These are phyloP conservation scores for Jamesozyma hellenica DNA, from an alignment of 805 yeast species.

Conservation along the genomic window DNA sequence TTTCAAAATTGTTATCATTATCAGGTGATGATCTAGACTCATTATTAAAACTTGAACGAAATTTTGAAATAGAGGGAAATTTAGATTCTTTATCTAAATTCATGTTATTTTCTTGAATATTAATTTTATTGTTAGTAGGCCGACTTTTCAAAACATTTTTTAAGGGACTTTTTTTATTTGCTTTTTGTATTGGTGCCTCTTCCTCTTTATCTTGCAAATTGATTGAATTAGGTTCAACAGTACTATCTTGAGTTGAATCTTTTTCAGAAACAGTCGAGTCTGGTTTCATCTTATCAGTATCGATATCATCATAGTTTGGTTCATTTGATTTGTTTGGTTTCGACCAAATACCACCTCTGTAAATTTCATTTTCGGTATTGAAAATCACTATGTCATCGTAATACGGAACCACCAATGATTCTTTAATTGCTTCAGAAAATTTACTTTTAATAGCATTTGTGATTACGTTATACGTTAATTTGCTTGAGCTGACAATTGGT, in stretches of 20 bases:
- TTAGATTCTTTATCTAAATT: neutral
- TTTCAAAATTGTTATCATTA: neutral
- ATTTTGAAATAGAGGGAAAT: too few species aligned
- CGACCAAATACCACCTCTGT: conserved; percentile 91
- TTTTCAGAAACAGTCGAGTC: too few species aligned
- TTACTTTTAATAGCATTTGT: conserved; percentile 72
- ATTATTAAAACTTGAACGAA: neutral
- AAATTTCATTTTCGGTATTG: conserved; percentile 55
- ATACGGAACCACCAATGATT: conserved; percentile 71
- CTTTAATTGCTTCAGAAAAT: conserved; percentile 68
- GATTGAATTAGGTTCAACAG: neutral
- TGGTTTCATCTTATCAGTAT: neutral
- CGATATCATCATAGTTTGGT: neutral
- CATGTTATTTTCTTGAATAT: neutral
- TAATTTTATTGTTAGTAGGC: neutral
- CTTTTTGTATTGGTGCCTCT: neutral
- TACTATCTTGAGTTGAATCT: neutral
- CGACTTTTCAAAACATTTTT: neutral
- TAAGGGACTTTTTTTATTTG: neutral
- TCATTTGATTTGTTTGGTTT: conserved; percentile 2
- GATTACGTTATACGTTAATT: conserved; percentile 64
- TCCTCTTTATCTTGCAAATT: too few species aligned
- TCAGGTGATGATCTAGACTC: neutral
- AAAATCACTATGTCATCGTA: conserved; percentile 81
- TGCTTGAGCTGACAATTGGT: conserved; percentile 83